Conservation (phyloP, 2,329 filamentous ascomycete genomes). For the Aspergillus clavatus region DNA sequence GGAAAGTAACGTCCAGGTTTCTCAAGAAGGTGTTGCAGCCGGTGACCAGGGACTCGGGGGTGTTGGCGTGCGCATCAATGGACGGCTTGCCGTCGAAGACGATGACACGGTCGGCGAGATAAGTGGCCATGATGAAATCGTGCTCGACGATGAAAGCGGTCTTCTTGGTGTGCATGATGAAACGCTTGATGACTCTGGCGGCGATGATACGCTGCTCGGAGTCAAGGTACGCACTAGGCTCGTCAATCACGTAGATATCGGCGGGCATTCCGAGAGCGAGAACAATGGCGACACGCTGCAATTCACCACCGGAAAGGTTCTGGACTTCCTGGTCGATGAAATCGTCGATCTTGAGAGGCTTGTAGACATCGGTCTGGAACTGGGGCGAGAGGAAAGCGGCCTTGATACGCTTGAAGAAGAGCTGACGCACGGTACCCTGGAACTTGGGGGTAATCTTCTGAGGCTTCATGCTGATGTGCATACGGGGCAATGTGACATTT, state of each 20-base stretch:
- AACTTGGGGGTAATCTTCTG: conserved; percentile 99
- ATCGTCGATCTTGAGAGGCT: conserved; percentile 97
- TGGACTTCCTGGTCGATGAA: conserved; percentile 99
- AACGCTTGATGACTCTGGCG: conserved; percentile 96
- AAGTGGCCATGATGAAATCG: conserved; percentile 96
- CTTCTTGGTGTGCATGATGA: conserved; percentile 99
- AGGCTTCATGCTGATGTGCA: conserved; percentile 99
- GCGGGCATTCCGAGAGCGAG: conserved; percentile 92
- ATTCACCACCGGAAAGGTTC: conserved; percentile 97
- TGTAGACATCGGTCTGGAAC: conserved; percentile 99
- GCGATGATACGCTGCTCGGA: conserved; percentile 99
- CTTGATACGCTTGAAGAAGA: conserved; percentile 99
- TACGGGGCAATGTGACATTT: conserved; percentile 71
- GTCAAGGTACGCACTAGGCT: conserved; percentile 95
- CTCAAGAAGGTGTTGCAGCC: conserved; percentile 96
- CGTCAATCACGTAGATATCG: conserved; percentile 97
- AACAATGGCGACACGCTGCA: conserved; percentile 98
- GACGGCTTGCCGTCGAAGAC: conserved; percentile 96
- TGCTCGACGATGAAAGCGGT: conserved; percentile 99
- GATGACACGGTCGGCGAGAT: conserved; percentile 87
- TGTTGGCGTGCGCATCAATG: conserved; percentile 79
- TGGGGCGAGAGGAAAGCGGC: conserved; percentile 91
- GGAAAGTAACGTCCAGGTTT: conserved; percentile 97
- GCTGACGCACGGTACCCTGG: conserved; percentile 88
- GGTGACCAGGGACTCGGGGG: conserved; percentile 84